These are phyloP conservation scores for Penicillium sp. DNA, from an alignment of 2,329 filamentous ascomycete genomes.

Conservation along the genomic window DNA sequence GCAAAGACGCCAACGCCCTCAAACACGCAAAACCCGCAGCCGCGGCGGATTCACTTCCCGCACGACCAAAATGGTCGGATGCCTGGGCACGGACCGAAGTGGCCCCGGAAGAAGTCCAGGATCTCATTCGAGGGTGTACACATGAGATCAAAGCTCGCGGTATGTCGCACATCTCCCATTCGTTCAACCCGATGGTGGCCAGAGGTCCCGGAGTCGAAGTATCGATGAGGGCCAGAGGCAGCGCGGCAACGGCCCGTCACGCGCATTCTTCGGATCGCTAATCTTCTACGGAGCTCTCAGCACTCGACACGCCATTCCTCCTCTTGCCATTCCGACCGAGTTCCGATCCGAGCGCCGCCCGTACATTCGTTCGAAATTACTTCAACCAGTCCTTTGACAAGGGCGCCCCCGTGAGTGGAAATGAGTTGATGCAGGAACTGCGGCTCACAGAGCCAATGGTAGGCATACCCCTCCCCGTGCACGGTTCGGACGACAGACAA, in stretches of 20 bases:
- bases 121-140: slow-evolving; percentile 77
- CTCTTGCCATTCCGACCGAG: slow-evolving; percentile 90
- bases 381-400: slow-evolving; percentile 65
- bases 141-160: slow-evolving; percentile 90
- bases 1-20: slow-evolving; percentile 67
- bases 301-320: slow-evolving; percentile 83
- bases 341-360: slow-evolving; percentile 84
- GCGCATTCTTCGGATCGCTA: slow-evolving; percentile 27
- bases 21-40: slow-evolving; percentile 48
- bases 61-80: slow-evolving; percentile 78
- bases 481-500: slow-evolving; percentile 2
- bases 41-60: slow-evolving; percentile 48
- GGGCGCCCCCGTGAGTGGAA: slow-evolving; percentile 56
- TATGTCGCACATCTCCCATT: slow-evolving; percentile 44
- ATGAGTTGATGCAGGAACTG: slow-evolving; percentile 73
- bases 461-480: slow-evolving; percentile 25
- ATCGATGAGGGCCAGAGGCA: not conserved
- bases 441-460: slow-evolving; percentile 93
- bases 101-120: slow-evolving; percentile 83
- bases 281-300: slow-evolving; percentile 44
- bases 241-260: slow-evolving; percentile 14
- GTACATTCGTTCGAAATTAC: slow-evolving; percentile 87
- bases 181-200: slow-evolving; percentile 15
- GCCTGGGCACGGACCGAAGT: slow-evolving; percentile 78
- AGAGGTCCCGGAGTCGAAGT: too few relatives aligned